Conservation (phyloP, 2,329 filamentous ascomycete species). For the Sclerotinia sclerotiorum region DNA sequence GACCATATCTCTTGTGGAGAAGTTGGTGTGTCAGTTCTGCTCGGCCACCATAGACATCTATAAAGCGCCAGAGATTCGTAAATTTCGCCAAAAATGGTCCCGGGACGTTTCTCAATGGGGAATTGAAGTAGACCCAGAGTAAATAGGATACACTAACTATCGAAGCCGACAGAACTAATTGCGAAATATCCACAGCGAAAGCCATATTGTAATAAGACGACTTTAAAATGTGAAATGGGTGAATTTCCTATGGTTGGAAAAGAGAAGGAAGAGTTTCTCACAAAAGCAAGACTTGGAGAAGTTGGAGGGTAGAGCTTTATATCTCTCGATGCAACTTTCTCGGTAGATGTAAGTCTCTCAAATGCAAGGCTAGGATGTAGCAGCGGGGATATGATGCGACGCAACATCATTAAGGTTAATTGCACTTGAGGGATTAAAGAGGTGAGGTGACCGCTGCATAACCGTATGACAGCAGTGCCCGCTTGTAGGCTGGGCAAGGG, state of each 20-base stretch:
- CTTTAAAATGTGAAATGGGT: background rate
- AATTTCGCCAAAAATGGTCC: slow-evolving; percentile 37
- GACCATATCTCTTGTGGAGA: slow-evolving; percentile 33
- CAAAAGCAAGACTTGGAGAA: background rate
- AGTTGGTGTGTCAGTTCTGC: slow-evolving; percentile 26
- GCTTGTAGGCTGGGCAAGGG: too few species aligned
- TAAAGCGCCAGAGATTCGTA: slow-evolving; percentile 36
- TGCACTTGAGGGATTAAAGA: background rate
- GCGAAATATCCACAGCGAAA: background rate
- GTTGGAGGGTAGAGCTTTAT: background rate
- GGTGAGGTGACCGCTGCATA: background rate
- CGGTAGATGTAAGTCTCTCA: background rate
- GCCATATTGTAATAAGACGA: background rate
- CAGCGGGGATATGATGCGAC: background rate
- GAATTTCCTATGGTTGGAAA: background rate
- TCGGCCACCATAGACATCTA: slow-evolving; percentile 29
- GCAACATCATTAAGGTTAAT: background rate
- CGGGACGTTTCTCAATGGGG: slow-evolving; percentile 30
- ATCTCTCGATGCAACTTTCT: too few species aligned
- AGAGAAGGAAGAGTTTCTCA: background rate
- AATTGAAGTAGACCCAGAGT: slow-evolving; percentile 24
- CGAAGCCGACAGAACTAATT: background rate
- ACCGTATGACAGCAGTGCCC: background rate
- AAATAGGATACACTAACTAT: background rate
- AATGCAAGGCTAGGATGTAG: background rate